Conservation (phyloP, 108 stramenopile genomes). For the Discostella pseudostelligera region DNA sequence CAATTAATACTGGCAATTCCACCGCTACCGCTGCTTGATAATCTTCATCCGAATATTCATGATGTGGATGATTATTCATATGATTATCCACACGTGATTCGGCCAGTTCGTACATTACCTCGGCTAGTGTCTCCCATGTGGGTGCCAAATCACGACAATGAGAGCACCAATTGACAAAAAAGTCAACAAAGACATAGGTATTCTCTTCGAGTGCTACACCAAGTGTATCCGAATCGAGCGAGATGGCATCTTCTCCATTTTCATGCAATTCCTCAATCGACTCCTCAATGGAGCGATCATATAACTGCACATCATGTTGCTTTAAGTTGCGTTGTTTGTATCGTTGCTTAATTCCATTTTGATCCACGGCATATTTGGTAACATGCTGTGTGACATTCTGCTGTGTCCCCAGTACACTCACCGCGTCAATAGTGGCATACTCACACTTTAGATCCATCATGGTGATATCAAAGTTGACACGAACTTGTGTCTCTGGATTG, state of each 20-base stretch:
- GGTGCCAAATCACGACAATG: conserved; percentile 83
- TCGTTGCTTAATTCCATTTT: conserved; percentile 70
- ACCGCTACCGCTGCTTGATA: conserved; percentile 58
- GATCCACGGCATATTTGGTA: conserved; percentile 92
- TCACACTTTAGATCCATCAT: conserved; percentile 91
- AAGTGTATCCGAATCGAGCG: conserved; percentile 51
- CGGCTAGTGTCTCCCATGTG: conserved; percentile 84
- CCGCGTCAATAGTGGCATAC: conserved; percentile 83
- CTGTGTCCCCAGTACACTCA: conserved; percentile 86
- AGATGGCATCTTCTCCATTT: conserved; percentile 83
- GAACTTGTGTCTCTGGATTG: conserved; percentile 57
- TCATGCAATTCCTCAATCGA: conserved; percentile 87
- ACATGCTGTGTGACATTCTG: conserved; percentile 95
- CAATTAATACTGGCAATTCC: conserved; percentile 76
- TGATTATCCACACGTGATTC: conserved; percentile 44
- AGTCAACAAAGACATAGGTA: conserved; percentile 67
- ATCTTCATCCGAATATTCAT: conserved; percentile 62
- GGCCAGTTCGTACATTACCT: conserved; percentile 73
- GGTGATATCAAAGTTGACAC: conserved; percentile 93
- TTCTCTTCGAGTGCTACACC: conserved; percentile 35
- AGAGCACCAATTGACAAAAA: conserved; percentile 90
- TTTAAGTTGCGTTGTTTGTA: conserved; percentile 85
- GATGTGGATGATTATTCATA: conserved; percentile 13
- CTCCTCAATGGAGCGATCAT: conserved; percentile 69
- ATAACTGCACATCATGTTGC: conserved; percentile 81